These are phyloP conservation scores for Fistulinella cinereoalba DNA, from an alignment of 1,284 basidiomycete species.

Conservation along the genomic window DNA sequence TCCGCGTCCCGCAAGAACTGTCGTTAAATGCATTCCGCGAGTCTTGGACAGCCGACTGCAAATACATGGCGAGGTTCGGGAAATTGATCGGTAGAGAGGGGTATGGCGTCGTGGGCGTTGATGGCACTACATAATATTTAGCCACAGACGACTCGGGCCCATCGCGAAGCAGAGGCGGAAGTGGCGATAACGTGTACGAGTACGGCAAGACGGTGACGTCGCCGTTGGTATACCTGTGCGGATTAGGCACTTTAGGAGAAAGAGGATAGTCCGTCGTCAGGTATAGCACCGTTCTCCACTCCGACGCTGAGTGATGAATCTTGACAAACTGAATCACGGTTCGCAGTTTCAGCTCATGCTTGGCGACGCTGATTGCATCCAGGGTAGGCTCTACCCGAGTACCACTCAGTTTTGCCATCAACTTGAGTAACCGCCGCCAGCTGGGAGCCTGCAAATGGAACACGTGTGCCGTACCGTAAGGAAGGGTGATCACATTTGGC, in stretches of 20 bases:
- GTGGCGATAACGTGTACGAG: conserved; percentile 59
- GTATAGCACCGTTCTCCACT: conserved; percentile 73
- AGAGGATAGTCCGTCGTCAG: conserved; percentile 68
- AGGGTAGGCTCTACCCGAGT: conserved; percentile 68
- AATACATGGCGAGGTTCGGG: conserved; percentile 69
- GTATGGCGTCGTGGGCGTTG: conserved; percentile 53
- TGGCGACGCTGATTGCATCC: conserved; percentile 58
- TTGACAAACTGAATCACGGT: conserved; percentile 76
- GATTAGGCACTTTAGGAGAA: conserved; percentile 43
- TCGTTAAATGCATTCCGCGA: conserved; percentile 60
- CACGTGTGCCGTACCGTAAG: conserved; percentile 62
- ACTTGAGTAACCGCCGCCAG: conserved; percentile 68
- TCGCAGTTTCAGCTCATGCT: conserved; percentile 58
- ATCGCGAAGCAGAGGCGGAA: conserved; percentile 61
- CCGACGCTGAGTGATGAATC: conserved; percentile 54
- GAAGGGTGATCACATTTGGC: conserved; percentile 68
- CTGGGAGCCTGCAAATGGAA: conserved; percentile 68
- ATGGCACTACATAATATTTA: conserved; percentile 68
- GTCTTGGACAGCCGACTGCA: conserved; percentile 65
- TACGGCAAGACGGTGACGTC: conserved; percentile 65
- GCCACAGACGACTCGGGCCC: conserved; percentile 58
- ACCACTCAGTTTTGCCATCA: conserved; percentile 67
- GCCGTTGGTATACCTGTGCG: conserved; percentile 50
- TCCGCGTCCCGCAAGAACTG: conserved; percentile 55
- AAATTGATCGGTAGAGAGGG: conserved; percentile 70